These are phyloP conservation scores for Rutstroemia sydowiana DNA, from an alignment of 2,329 filamentous ascomycete genomes.

Conservation along the genomic window DNA sequence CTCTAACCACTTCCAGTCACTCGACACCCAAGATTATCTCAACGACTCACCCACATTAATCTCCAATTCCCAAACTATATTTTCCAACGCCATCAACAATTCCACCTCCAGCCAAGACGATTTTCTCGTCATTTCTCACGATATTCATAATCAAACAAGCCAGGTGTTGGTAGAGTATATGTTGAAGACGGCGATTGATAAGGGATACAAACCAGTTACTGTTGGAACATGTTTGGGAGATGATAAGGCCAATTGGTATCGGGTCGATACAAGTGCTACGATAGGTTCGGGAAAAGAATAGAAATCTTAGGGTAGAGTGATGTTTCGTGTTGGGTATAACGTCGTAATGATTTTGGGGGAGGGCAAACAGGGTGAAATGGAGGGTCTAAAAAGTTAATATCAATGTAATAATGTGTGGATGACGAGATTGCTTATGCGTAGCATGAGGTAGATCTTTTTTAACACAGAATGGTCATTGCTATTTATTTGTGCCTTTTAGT, in stretches of 20 bases:
- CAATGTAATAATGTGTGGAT: too few species aligned
- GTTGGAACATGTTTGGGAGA: constrained; percentile 40
- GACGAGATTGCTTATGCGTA: too few species aligned
- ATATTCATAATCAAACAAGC: constrained; percentile 30
- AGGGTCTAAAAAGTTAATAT: too few species aligned
- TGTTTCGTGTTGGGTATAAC: background rate
- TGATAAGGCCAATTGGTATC: constrained; percentile 34
- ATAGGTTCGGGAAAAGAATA: background rate
- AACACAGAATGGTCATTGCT: too few species aligned
- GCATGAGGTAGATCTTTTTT: too few species aligned
- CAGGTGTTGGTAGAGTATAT: constrained; percentile 26
- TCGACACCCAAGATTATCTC: constrained; percentile 45
- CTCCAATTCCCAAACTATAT: constrained; percentile 37
- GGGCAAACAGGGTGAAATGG: too few species aligned
- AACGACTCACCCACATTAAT: constrained; percentile 37
- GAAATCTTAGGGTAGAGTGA: background rate
- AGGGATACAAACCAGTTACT: constrained; percentile 34
- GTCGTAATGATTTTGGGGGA: too few species aligned
- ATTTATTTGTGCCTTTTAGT: too few species aligned
- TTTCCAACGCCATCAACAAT: constrained; percentile 11
- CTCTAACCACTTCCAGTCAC: background rate
- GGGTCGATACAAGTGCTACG: constrained; percentile 11
- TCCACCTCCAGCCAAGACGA: constrained; percentile 15
- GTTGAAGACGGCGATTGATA: constrained; percentile 25
- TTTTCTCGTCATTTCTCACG: constrained; percentile 37